These are phyloP conservation scores for Canavalia gladiata DNA, from an alignment of 306 rosid species.

Conservation along the genomic window DNA sequence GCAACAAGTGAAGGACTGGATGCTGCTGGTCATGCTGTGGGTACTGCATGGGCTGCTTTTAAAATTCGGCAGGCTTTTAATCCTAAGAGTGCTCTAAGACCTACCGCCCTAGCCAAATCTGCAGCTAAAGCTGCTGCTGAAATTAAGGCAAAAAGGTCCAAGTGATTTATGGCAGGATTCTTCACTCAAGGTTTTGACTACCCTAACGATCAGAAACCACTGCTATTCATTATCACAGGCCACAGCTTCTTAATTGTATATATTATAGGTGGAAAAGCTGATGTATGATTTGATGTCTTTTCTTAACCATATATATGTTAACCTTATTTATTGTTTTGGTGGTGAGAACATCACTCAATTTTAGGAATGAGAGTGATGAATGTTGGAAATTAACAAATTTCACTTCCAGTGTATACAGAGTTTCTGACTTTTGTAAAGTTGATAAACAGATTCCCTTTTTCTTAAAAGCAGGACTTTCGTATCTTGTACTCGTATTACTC, in stretches of 20 bases:
- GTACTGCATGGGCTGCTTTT: conserved; percentile 88
- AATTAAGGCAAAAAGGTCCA: conserved; percentile 57
- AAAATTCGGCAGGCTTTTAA: conserved; percentile 83
- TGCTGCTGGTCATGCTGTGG: conserved; percentile 95
- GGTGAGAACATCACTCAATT: conserved; percentile 12
- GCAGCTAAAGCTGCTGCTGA: conserved; percentile 76
- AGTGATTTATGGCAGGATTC: conserved; percentile 55
- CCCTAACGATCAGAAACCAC: conserved; percentile 15
- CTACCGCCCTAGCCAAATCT: conserved; percentile 63
- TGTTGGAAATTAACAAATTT: conserved; percentile 39
- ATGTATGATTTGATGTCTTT: conserved; percentile 3
- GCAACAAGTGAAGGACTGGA: conserved; percentile 82
- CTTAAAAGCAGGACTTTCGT: too few species aligned
- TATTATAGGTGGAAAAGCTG: conserved; percentile 36
- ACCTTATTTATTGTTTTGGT: conserved; percentile 26
- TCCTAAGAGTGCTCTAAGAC: conserved; percentile 74
- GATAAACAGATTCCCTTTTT: too few species aligned
- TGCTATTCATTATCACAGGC: conserved; percentile 19
- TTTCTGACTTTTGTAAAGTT: too few species aligned
- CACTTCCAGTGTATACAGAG: not conserved
- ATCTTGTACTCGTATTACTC: too few species aligned
- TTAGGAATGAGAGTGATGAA: conserved; percentile 9
- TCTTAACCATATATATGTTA: not conserved
- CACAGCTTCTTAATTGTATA: conserved; percentile 35
- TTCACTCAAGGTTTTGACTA: conserved; percentile 31